Evolutionary conservation across 352 stramenopile species (phyloP).

Genomic region (Phytophthora macrochlamydospora): DNA sequence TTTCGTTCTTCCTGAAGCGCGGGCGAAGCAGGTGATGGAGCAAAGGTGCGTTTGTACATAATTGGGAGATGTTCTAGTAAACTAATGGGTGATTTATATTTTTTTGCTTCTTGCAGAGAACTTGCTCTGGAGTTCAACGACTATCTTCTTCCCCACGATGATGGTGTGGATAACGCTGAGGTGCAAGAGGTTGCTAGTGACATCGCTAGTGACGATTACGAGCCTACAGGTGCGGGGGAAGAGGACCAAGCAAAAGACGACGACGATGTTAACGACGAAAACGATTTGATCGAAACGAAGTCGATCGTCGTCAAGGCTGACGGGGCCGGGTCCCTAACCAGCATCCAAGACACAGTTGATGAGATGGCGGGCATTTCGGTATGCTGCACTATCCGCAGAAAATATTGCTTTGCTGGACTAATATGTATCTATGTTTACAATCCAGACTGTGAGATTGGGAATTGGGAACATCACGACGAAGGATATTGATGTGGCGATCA

Average conservation of each 20-base stretch:
- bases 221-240: conserved; percentile 9
- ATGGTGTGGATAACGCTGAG: conserved; percentile 14
- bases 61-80: not conserved
- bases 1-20: conserved; percentile 65
- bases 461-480: conserved; percentile 80
- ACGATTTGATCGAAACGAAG: conserved; percentile 53
- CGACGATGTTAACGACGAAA: conserved; percentile 41
- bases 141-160: conserved; percentile 45
- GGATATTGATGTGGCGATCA: conserved; percentile 84
- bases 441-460: conserved; percentile 74
- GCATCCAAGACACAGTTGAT: conserved; percentile 85
- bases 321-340: conserved; percentile 75
- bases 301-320: conserved; percentile 86
- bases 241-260: conserved; percentile 13
- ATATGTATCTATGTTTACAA: not conserved
- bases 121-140: conserved; percentile 76
- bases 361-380: conserved; percentile 67
- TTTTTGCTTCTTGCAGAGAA: conserved; percentile 44
- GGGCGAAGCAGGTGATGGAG: conserved; percentile 75
- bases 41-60: conserved; percentile 48
- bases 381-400: conserved; percentile 8
- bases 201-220: conserved; percentile 1
- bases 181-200: conserved; percentile 6
- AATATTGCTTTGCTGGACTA: not conserved
- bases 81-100: not conserved